These are phyloP conservation scores for Letharia lupina DNA, from an alignment of 495 filamentous ascomycete species.

Conservation along the genomic window DNA sequence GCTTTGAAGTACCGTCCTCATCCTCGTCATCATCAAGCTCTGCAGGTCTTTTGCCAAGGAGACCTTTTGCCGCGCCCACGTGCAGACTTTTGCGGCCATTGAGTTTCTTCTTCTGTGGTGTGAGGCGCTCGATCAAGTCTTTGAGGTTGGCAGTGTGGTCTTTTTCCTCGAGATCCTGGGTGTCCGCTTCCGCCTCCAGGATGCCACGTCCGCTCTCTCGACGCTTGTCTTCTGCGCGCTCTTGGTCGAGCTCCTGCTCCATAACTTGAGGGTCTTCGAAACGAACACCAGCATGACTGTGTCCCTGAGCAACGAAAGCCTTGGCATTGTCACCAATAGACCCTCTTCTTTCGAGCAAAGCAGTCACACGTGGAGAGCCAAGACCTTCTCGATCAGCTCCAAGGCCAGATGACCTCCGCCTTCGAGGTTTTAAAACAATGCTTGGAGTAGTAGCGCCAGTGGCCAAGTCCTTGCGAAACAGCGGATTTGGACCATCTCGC, in stretches of 20 bases:
- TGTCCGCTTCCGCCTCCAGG: conserved; percentile 38
- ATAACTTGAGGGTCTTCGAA: conserved; percentile 61
- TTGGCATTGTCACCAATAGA: conserved; percentile 61
- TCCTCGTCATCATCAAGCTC: conserved; percentile 63
- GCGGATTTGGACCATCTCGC: conserved; percentile 30
- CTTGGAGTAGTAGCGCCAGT: conserved; percentile 54
- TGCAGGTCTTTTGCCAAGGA: conserved; percentile 64
- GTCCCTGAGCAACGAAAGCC: conserved; percentile 50
- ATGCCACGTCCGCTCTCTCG: conserved; percentile 51
- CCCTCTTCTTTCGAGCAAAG: conserved; percentile 60
- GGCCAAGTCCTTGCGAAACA: conserved; percentile 37
- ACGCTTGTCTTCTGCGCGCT: conserved; percentile 55
- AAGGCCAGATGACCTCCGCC: conserved; percentile 57
- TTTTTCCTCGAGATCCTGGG: conserved; percentile 43
- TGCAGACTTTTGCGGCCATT: conserved; percentile 67
- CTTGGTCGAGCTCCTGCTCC: conserved; percentile 59
- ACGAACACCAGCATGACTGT: conserved; percentile 40
- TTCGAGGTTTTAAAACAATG: conserved; percentile 56
- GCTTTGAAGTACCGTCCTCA: conserved; percentile 58
- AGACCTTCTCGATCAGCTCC: conserved; percentile 68
- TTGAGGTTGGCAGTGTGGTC: conserved; percentile 58
- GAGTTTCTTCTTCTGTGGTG: conserved; percentile 62
- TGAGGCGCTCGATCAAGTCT: conserved; percentile 69
- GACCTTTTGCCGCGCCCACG: conserved; percentile 63
- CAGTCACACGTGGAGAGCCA: conserved; percentile 68